Conservation (phyloP, 768 basidiomycete genomes). For the Ramaria sp. region DNA sequence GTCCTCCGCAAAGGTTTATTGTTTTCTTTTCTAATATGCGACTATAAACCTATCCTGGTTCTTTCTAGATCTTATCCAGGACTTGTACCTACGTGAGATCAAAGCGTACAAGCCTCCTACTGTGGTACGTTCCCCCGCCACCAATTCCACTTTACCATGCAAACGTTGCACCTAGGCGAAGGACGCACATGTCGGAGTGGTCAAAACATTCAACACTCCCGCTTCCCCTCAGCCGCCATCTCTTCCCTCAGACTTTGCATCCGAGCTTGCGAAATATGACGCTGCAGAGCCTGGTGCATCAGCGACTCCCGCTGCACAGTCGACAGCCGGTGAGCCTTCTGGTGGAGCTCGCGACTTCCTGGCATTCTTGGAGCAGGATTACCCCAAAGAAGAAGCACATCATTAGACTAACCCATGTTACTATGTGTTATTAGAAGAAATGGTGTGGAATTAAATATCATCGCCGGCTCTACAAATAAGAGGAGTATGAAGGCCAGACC, state of each 20-base stretch:
- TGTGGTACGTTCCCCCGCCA: conserved; percentile 37
- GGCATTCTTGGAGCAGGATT: conserved; percentile 69
- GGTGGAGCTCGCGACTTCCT: conserved; percentile 69
- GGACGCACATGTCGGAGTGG: conserved; percentile 80
- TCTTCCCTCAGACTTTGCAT: conserved; percentile 76
- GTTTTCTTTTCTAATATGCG: conserved; percentile 15
- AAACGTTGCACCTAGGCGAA: conserved; percentile 44
- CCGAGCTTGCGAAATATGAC: conserved; percentile 82
- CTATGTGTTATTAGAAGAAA: background rate
- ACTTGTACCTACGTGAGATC: conserved; percentile 83
- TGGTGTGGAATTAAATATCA: background rate
- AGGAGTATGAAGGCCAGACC: background rate
- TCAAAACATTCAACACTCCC: conserved; percentile 75
- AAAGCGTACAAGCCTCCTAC: conserved; percentile 78
- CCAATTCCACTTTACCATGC: background rate
- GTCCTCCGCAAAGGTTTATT: conserved; percentile 60
- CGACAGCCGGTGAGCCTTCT: conserved; percentile 10
- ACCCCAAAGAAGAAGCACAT: conserved; percentile 55
- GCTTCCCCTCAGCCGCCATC: conserved; percentile 61
- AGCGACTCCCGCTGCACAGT: conserved; percentile 25
- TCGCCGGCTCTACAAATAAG: background rate
- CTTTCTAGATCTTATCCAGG: conserved; percentile 79
- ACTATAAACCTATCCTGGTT: conserved; percentile 19
- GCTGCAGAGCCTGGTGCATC: conserved; percentile 51
- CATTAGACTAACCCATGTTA: conserved; percentile 18